Base-by-base conservation (phyloP, 2,329 filamentous ascomycete species). In the Scytalidium lignicola region DNA sequence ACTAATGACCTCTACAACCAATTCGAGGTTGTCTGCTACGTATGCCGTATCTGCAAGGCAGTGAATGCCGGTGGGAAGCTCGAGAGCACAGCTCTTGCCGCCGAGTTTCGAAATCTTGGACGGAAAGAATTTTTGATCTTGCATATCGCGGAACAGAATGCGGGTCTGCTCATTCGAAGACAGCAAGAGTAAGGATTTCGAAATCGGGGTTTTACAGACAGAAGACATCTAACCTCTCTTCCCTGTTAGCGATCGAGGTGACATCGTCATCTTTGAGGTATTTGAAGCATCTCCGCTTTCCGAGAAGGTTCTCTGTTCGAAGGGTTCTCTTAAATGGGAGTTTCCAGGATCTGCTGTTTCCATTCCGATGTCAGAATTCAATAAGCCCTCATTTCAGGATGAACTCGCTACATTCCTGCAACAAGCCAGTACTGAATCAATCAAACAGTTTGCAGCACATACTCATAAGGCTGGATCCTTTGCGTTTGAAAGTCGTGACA, bases 231-330 rank as follows among this genome's bases (percentile, higher is more conserved):
- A 10, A 26, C 23, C 23, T 26, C 23, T 26, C 23, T 26, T 26
- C 23, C 5, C 23, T 29, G 29, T 43, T 46, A 62, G 58, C 47
- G 29, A 47, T 7, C 17, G 47, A 2, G 41, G 55, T 18, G 22
- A 66, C 41, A 18, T 53, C 56, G 53, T 75, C 55, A 17, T 80
- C 49, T 76, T 85, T 43, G 83, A 87, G 60, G 70, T 71, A 0
- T 86, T 86, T 48, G 82, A 87, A 59, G 70, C 76, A 0, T 82
- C 81, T 0, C 69, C 83, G 0, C 59, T 60, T 0, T 77, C 76
- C 1, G 69, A 78, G 41, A 64, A 72, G 13, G 76, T 83, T 1
- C 67, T 85, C 2, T 70, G 71, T 0, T 64, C 77, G 0, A 63
- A 75, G 18, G 70, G 70, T 21, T 74, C 80, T 1, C 62, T 87